A percentile compares a stretch with the other conserved stretches of the same genome.
These are phyloP conservation scores for Hypoxylon trugodes DNA, from an alignment of 495 filamentous ascomycete species.

Conservation along the genomic window DNA sequence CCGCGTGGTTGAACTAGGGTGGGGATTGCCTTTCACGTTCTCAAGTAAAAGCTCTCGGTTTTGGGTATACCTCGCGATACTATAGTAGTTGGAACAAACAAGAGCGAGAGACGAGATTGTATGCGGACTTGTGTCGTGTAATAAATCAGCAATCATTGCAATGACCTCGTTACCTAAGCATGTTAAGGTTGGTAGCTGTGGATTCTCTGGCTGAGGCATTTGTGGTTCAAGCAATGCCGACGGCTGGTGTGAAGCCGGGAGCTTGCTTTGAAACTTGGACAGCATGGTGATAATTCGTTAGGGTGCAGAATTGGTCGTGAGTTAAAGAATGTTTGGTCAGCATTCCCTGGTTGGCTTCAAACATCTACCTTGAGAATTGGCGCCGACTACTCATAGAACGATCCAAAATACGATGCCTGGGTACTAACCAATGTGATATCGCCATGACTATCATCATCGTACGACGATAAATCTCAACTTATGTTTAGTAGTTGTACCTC, in stretches of 20 bases:
- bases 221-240: background rate
- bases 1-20: too few relatives aligned
- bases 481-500: too few relatives aligned
- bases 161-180: constrained; percentile 9
- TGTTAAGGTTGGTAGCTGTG: background rate
- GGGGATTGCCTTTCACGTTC: background rate
- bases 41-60: constrained; percentile 1
- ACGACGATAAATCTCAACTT: too few relatives aligned
- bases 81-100: constrained; percentile 3
- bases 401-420: too few relatives aligned
- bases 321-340: too few relatives aligned
- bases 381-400: too few relatives aligned
- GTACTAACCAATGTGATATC: too few relatives aligned
- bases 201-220: background rate
- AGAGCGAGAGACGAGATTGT: background rate
- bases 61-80: constrained; percentile 2
- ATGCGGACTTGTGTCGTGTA: constrained; percentile 1
- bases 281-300: background rate
- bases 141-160: background rate
- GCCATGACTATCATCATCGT: too few relatives aligned
- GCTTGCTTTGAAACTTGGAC: background rate
- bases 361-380: too few relatives aligned
- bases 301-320: too few relatives aligned
- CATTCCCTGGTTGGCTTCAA: too few relatives aligned
- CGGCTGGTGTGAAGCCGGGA: background rate